These are phyloP conservation scores for Amphibolis antarctica DNA, from an alignment of 106 monocot species.

Conservation along the genomic window DNA sequence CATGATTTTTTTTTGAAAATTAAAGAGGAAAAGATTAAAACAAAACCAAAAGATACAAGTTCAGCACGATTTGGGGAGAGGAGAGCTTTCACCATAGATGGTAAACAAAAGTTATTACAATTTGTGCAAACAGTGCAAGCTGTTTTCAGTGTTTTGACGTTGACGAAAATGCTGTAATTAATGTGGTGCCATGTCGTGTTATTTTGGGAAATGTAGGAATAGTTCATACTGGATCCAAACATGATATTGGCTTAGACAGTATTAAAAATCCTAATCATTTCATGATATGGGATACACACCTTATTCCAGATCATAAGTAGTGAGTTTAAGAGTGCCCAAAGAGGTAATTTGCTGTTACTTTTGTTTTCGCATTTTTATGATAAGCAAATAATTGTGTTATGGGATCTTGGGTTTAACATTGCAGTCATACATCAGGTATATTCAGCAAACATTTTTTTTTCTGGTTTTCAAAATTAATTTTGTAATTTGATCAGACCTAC, in stretches of 20 bases:
- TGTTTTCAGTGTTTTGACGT: slow-evolving; percentile 52
- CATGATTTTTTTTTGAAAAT: background rate
- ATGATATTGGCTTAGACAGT: slow-evolving; percentile 65
- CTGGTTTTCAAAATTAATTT: too few species aligned
- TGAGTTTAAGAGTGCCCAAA: slow-evolving; percentile 16
- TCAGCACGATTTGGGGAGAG: too few species aligned
- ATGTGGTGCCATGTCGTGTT: slow-evolving; percentile 63
- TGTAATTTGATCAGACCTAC: too few species aligned
- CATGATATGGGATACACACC: slow-evolving; percentile 52
- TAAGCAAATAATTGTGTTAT: too few species aligned
- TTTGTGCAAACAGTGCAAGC: slow-evolving; percentile 41
- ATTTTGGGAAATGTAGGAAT: slow-evolving; percentile 67
- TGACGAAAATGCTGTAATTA: slow-evolving; percentile 50
- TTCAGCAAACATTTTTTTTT: too few species aligned
- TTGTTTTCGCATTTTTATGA: background rate
- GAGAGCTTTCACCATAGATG: too few species aligned
- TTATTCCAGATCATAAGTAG: slow-evolving; percentile 58
- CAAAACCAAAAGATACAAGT: too few species aligned
- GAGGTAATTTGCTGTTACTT: background rate
- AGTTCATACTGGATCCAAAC: slow-evolving; percentile 38
- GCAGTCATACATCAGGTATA: too few species aligned
- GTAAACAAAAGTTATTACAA: slow-evolving; percentile 8
- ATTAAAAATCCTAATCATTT: slow-evolving; percentile 57
- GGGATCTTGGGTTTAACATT: too few species aligned
- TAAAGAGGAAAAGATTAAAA: too few species aligned